Percentiles rank a stretch among this genome's conserved stretches.
Conservation (phyloP, 2,329 filamentous ascomycete genomes). For the Calonectria fujianensis region DNA sequence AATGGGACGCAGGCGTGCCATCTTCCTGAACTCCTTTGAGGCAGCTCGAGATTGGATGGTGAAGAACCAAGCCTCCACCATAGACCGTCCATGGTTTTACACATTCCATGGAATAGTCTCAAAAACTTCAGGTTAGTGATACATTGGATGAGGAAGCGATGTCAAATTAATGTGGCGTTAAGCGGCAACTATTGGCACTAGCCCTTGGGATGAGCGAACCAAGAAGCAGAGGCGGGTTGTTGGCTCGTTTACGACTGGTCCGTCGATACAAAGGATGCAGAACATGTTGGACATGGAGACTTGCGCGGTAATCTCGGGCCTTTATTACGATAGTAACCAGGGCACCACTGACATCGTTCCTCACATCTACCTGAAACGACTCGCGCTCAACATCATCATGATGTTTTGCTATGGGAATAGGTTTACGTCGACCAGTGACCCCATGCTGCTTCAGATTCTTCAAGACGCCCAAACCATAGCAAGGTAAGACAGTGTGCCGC, state of each 20-base stretch:
- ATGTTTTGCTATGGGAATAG: slow-evolving; percentile 23
- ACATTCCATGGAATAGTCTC: slow-evolving; percentile 27
- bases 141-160: background rate
- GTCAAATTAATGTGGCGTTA: background rate
- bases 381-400: slow-evolving; percentile 15
- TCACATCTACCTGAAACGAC: slow-evolving; percentile 8
- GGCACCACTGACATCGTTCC: background rate
- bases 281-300: slow-evolving; percentile 23
- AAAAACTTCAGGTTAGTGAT: slow-evolving; percentile 5
- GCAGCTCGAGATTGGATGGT: slow-evolving; percentile 17
- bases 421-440: slow-evolving; percentile 8
- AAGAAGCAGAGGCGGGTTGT: slow-evolving; percentile 18
- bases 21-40: slow-evolving; percentile 17
- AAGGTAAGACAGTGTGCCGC: background rate
- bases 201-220: slow-evolving; percentile 24
- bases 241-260: slow-evolving; percentile 19
- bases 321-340: slow-evolving; percentile 13
- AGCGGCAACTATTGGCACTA: slow-evolving; percentile 22
- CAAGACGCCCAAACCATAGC: slow-evolving; percentile 16
- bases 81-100: slow-evolving; percentile 26
- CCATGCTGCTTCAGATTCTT: slow-evolving; percentile 19
- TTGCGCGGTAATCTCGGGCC: background rate
- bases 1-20: slow-evolving; percentile 15
- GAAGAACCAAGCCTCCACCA: slow-evolving; percentile 8
- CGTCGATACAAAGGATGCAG: slow-evolving; percentile 10